Percentiles rank a stretch among this genome's conserved stretches.
These are phyloP conservation scores for Penicillium sp. DNA, from an alignment of 2,329 filamentous ascomycete genomes.

Conservation along the genomic window DNA sequence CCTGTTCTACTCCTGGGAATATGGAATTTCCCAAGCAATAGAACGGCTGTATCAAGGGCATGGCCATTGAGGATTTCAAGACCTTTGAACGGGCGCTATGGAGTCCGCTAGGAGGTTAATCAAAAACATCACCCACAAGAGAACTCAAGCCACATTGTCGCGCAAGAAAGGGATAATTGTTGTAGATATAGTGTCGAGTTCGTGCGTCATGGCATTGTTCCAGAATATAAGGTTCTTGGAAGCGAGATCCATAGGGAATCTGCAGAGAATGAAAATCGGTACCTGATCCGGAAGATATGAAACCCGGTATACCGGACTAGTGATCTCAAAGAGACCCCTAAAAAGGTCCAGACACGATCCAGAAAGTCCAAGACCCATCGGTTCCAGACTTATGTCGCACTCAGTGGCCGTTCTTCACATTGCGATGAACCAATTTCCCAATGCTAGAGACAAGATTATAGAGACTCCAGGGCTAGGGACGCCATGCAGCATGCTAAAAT, in stretches of 20 bases:
- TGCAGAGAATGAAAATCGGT: slow-evolving; percentile 6
- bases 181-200: too few species aligned
- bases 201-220: too few species aligned
- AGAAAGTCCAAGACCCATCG: slow-evolving; percentile 5
- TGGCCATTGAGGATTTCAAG: neutral
- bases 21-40: neutral
- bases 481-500: neutral
- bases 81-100: neutral
- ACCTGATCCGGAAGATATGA: slow-evolving; percentile 4
- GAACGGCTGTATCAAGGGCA: neutral
- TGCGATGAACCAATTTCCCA: neutral
- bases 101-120: neutral
- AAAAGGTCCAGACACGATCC: slow-evolving; percentile 15
- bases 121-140: neutral
- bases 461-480: neutral
- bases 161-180: too few species aligned
- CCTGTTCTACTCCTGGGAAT: neutral
- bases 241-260: too few species aligned
- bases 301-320: slow-evolving; percentile 4
- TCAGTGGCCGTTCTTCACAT: neutral
- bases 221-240: too few species aligned
- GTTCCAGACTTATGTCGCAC: neutral
- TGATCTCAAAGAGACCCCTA: slow-evolving; percentile 7
- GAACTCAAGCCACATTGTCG: too few species aligned
- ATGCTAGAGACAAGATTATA: neutral